These are phyloP conservation scores for Delitschia confertaspora DNA, from an alignment of 495 filamentous ascomycete species.

Conservation along the genomic window DNA sequence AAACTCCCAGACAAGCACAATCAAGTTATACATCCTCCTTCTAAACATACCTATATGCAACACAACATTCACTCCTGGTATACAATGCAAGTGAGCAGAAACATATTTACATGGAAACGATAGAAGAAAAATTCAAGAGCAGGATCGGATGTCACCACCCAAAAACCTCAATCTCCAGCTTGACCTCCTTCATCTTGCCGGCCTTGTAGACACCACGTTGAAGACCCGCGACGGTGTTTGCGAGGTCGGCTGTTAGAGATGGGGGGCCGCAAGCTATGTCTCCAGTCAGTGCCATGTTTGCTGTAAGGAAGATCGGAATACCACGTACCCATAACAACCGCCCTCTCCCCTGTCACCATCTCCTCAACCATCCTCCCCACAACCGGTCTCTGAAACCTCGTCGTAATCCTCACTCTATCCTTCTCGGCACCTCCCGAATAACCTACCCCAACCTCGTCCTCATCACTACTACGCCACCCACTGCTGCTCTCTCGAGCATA, in stretches of 20 bases:
- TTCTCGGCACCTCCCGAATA: too few species aligned
- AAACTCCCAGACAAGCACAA: too few species aligned
- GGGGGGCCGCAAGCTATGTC: constrained; percentile 12
- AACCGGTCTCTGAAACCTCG: background rate
- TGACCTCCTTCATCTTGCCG: constrained; percentile 16
- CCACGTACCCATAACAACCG: constrained; percentile 10
- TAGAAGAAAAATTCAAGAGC: too few species aligned
- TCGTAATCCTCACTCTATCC: background rate
- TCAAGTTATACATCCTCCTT: too few species aligned
- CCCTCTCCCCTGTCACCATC: constrained; percentile 3
- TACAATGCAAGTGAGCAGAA: too few species aligned
- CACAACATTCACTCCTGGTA: too few species aligned
- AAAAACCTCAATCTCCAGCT: constrained; percentile 11
- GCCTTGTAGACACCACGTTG: constrained; percentile 9
- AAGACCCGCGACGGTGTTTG: constrained; percentile 7
- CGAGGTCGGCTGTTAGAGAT: constrained; percentile 6
- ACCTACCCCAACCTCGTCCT: too few species aligned
- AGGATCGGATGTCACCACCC: constrained; percentile 12
- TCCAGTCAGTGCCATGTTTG: background rate
- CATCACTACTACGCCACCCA: too few species aligned
- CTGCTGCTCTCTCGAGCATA: too few species aligned
- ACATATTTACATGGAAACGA: too few species aligned
- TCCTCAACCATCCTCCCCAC: constrained; percentile 5
- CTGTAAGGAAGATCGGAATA: background rate
- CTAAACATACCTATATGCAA: too few species aligned